Evolutionary conservation across 768 basidiomycete species (phyloP), one percentile per base, ranked within the genome.

Genomic region (Rhodotorula sphaerocarpa): DNA sequence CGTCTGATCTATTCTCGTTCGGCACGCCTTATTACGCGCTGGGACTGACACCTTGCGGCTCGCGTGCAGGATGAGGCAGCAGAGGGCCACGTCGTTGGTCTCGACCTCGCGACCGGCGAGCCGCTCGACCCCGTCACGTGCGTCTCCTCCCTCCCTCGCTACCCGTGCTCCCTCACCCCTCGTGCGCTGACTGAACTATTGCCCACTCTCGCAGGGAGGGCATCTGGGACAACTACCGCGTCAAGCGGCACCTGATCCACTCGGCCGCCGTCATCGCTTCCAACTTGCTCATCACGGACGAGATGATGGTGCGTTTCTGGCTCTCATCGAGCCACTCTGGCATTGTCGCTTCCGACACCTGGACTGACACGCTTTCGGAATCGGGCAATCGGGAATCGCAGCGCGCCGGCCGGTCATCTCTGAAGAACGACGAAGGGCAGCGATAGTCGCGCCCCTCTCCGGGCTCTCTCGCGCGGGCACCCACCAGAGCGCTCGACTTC

Each of bases 181-280:
- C 30, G 33, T 41, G 20, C 43, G 46, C 27, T 47, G 46, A 30
- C 27, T 25, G n/a, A n/a, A n/a, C n/a, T 27, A 15, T 25, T 25
- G 7, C 25, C 18, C 7, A 28, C 44, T 53, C 50, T 23, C 25
- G 30, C 48, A 50, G 48, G 28, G 87, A 91, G 73, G 95, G 95
- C 42, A 85, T 99, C 31, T 99, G 92, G 92, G 95, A 99, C 75
- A 97, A 96, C 78, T 97, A 95, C 74, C 81, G 95, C 69, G 95
- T 99, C 64, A 99, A 99, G 80, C 81, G 93, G 64, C 95, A 99
- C 75, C 95, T 99, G 90, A 78, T 99, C 50, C 92, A 96, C 74
- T 93, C 90, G 73, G 89, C 88, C 39, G 75, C 77, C 30, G 77
- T 77, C 63, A 99, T 99, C 72, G 93, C 91, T 45, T 83, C 95